Base-by-base conservation (phyloP, 2,329 filamentous ascomycete genomes). In the Sclerotinia sclerotiorum region DNA sequence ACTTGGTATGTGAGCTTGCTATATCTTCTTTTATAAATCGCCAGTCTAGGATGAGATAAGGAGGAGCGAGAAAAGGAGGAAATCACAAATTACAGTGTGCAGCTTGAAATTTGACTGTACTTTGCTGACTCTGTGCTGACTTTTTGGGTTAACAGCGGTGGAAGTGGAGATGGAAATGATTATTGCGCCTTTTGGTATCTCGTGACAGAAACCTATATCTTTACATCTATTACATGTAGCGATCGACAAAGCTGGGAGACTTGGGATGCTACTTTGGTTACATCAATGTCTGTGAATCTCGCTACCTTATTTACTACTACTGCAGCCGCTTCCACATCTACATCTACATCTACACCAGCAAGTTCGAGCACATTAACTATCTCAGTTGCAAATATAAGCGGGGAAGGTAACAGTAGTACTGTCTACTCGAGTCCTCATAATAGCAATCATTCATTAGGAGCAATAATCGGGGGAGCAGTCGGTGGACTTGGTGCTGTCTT, bases 141-240 rank as follows among this genome's bases (percentile, higher is more conserved):
- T 44, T 11, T n/a, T 42, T 8, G 2, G 7, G n/a, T 63, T 17
- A 42, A 51, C 10, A 56, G 62, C 5, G 62, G 49, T 29, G 24
- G 11, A 2, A 13, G 17, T 42, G 11, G 19, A 4, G 21, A 55
- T 56, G 54, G n/a, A 19, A n/a, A 29, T 5, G 8, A 29, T 6
- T 61, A 61, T 42, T 67, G 64, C 5, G 64, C 54, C 10, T 42
- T 48, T 19, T 61, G 64, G 64, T 67, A 61, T 51, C 39, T 67
- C 10, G 55, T 61, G 15, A 27, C 64, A 10, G 54, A 42, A 5
- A n/a, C 17, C 19, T 67, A 39, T n/a, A 1, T 61, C 29, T 67
- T 52, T 17, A 67, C 64, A 21, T 60, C 54, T 21, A 27, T 67
- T 4, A 15, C 6, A 17, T 67, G 64, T n/a, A 61, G 64, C 32